Evolutionary conservation across 495 filamentous ascomycete species (phyloP).

Genomic region (Penicillium riverlandense): DNA sequence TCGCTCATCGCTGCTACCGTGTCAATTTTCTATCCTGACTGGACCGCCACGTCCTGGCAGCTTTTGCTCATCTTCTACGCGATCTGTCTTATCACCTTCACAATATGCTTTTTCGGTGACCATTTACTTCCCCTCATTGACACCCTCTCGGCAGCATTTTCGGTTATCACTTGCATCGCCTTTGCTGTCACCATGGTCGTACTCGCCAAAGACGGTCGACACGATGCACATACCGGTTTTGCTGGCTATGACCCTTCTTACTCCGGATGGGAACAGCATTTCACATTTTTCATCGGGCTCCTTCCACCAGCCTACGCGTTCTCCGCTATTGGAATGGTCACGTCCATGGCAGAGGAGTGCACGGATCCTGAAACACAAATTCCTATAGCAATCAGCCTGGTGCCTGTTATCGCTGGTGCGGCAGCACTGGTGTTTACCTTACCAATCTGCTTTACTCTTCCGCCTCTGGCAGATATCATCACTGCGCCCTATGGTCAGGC

Average conservation of each 20-base stretch:
- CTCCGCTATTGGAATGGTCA: constrained; percentile 41
- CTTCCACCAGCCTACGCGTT: constrained; percentile 47
- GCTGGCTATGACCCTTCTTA: constrained; percentile 29
- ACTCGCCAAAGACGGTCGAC: constrained; percentile 35
- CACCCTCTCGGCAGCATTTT: constrained; percentile 18
- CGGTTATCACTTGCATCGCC: constrained; percentile 24
- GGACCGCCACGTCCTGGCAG: constrained; percentile 42
- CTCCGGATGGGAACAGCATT: constrained; percentile 47
- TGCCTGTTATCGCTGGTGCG: background rate
- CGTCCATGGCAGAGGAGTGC: constrained; percentile 31
- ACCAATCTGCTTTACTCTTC: no score
- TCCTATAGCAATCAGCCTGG: constrained; percentile 23
- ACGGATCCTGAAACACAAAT: constrained; percentile 25
- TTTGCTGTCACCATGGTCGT: constrained; percentile 55
- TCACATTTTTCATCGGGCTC: constrained; percentile 49
- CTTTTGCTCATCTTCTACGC: constrained; percentile 46
- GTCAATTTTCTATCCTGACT: constrained; percentile 42
- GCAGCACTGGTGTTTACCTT: constrained; percentile 25
- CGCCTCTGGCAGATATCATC: no score
- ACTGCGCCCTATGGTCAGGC: no score
- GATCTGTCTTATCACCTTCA: constrained; percentile 42
- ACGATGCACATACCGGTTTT: constrained; percentile 38
- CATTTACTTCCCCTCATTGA: constrained; percentile 44
- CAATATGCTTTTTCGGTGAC: constrained; percentile 44
- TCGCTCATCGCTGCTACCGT: constrained; percentile 33